Evolutionary conservation across 2,329 filamentous ascomycete species (phyloP).

Genomic region (Cladobotryum mycophilum): DNA sequence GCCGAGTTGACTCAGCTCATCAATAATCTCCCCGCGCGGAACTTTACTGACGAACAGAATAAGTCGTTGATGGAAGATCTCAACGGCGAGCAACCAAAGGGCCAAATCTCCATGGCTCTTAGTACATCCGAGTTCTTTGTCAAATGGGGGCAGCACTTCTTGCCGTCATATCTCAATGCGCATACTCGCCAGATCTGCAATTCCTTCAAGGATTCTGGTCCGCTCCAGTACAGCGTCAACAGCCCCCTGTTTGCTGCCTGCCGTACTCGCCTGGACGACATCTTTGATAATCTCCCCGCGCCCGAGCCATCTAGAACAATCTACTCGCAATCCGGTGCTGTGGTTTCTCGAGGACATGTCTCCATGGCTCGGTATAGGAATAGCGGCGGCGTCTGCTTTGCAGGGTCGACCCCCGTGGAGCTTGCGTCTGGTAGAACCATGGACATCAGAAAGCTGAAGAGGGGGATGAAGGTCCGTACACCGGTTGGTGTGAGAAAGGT

Average conservation of each 20-base stretch:
- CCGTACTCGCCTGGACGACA: constrained; percentile 41
- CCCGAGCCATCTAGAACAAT: constrained; percentile 32
- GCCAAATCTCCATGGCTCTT: constrained; percentile 47
- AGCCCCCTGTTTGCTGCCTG: constrained; percentile 48
- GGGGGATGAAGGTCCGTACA: constrained; percentile 44
- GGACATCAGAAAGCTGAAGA: constrained; percentile 37
- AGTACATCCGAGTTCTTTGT: constrained; percentile 30
- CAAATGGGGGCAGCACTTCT: constrained; percentile 53
- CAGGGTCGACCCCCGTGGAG: constrained; percentile 39
- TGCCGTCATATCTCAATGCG: constrained; percentile 50
- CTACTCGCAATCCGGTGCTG: too few relatives aligned
- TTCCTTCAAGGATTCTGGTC: constrained; percentile 55
- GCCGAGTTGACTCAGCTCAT: constrained; percentile 27
- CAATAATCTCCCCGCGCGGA: constrained; percentile 27
- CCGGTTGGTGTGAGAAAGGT: constrained; percentile 44
- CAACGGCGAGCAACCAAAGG: constrained; percentile 33
- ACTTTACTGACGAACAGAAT: constrained; percentile 34
- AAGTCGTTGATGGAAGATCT: constrained; percentile 45
- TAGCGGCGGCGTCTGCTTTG: constrained; percentile 44
- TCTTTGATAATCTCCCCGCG: constrained; percentile 42
- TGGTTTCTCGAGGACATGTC: constrained; percentile 14
- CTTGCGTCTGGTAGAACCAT: constrained; percentile 36
- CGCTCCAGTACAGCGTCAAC: constrained; percentile 44
- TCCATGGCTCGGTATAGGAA: constrained; percentile 41
- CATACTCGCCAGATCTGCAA: constrained; percentile 54